Conservation (phyloP, 306 rosid genomes). For the Benincasa hispida region DNA sequence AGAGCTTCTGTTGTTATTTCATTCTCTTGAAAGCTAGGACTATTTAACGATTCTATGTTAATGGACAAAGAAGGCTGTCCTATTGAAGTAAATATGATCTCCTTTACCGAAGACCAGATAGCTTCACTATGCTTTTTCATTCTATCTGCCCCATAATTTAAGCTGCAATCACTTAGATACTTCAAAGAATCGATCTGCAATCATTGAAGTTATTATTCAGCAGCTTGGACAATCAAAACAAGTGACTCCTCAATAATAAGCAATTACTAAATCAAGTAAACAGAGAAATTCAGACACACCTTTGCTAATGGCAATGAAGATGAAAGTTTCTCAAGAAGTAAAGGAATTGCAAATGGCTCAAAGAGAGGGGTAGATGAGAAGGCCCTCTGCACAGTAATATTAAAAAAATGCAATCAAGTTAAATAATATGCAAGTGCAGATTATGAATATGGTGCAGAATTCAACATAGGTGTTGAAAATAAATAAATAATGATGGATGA, state of each 20-base stretch:
- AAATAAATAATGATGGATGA: background rate
- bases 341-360: constrained; percentile 78
- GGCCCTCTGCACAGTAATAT: constrained; percentile 51
- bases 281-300: constrained; percentile 40
- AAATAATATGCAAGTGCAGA: background rate
- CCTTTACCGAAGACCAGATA: constrained; percentile 66
- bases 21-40: constrained; percentile 51
- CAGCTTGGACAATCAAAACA: background rate
- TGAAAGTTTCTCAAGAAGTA: constrained; percentile 87
- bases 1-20: constrained; percentile 58
- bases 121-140: constrained; percentile 51
- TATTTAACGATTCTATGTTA: constrained; percentile 26
- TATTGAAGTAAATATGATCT: constrained; percentile 37
- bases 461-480: background rate
- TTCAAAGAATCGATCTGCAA: constrained; percentile 80
- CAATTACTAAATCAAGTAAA: background rate
- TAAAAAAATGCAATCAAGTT: background rate
- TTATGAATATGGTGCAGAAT: background rate
- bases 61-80: constrained; percentile 35
- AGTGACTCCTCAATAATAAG: background rate
- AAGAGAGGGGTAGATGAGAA: constrained; percentile 61
- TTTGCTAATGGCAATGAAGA: constrained; percentile 64
- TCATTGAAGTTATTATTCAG: constrained; percentile 11
- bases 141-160: constrained; percentile 71
- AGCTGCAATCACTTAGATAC: constrained; percentile 55